Conservation (phyloP, 2,329 filamentous ascomycete genomes). For the Chalaropsis ovoidea region DNA sequence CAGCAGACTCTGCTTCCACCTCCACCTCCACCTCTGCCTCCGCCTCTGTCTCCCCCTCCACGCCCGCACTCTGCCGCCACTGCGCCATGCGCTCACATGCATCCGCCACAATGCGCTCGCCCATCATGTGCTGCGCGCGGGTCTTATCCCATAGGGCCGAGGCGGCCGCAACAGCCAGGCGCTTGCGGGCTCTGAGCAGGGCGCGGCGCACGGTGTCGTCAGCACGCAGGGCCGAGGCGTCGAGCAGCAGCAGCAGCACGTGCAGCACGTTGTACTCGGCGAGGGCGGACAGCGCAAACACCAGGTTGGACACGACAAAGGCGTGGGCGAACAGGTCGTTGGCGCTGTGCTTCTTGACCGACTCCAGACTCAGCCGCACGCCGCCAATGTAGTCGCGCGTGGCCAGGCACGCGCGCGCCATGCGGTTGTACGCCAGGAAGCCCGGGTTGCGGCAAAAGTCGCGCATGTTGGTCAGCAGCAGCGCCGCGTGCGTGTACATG, state of each 20-base stretch:
- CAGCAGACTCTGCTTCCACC: neutral
- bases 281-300: slow-evolving; percentile 23
- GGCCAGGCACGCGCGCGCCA: slow-evolving; percentile 21
- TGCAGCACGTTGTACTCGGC: slow-evolving; percentile 20
- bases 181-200: slow-evolving; percentile 18
- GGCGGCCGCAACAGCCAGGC: slow-evolving; percentile 11
- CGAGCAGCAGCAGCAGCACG: slow-evolving; percentile 15
- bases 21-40: neutral
- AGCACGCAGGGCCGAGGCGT: neutral
- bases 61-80: neutral
- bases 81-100: slow-evolving; percentile 12
- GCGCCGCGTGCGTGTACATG: slow-evolving; percentile 19
- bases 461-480: neutral
- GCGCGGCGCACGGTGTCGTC: slow-evolving; percentile 16
- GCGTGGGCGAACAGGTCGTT: slow-evolving; percentile 18
- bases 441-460: slow-evolving; percentile 17
- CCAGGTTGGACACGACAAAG: slow-evolving; percentile 18
- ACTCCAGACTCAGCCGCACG: slow-evolving; percentile 14
- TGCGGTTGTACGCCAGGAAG: slow-evolving; percentile 20
- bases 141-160: slow-evolving; percentile 22
- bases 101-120: slow-evolving; percentile 2
- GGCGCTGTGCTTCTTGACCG: slow-evolving; percentile 14
- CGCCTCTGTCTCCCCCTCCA: neutral
- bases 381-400: slow-evolving; percentile 23
- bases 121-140: slow-evolving; percentile 15